A percentile compares a stretch with the other conserved stretches of the same genome.
Evolutionary conservation across 208 protist species (phyloP).

Genomic region (Crithidia acanthocephali): DNA sequence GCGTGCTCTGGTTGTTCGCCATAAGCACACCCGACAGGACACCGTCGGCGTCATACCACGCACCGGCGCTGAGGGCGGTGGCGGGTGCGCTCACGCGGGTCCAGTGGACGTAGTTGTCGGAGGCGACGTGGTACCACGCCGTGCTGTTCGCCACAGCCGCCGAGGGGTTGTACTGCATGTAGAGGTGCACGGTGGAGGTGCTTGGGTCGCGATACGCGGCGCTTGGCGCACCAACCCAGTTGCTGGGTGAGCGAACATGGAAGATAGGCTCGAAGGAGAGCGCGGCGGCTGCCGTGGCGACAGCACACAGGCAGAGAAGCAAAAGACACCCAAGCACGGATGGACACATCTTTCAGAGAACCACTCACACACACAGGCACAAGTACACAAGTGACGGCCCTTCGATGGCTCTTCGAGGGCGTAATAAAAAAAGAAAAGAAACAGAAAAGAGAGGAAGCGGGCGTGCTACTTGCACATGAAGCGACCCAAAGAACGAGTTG

Average conservation of each 20-base stretch:
- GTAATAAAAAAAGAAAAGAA: too few relatives aligned
- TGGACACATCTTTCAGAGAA: background rate
- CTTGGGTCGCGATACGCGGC: constrained; percentile 57
- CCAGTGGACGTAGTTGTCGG: constrained; percentile 54
- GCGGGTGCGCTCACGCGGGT: constrained; percentile 13
- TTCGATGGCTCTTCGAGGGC: too few relatives aligned
- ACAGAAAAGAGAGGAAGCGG: too few relatives aligned
- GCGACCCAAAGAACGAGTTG: too few relatives aligned
- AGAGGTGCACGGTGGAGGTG: constrained; percentile 47
- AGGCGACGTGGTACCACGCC: constrained; percentile 57
- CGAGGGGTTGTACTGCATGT: constrained; percentile 72
- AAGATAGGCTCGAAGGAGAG: constrained; percentile 34
- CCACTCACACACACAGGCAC: too few relatives aligned
- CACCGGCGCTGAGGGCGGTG: constrained; percentile 40
- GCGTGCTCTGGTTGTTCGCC: constrained; percentile 34
- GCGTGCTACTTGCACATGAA: too few relatives aligned
- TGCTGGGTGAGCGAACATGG: constrained; percentile 48
- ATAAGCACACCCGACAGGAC: constrained; percentile 47
- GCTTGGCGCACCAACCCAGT: constrained; percentile 70
- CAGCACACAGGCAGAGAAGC: background rate
- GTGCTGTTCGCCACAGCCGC: constrained; percentile 42
- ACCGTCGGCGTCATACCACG: constrained; percentile 39
- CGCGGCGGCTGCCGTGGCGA: background rate
- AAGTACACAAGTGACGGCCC: too few relatives aligned
- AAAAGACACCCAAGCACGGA: background rate